phyloP scores from a whole-genome alignment of 116 monocot genomes.

The Posidonia oceanica region DNA sequence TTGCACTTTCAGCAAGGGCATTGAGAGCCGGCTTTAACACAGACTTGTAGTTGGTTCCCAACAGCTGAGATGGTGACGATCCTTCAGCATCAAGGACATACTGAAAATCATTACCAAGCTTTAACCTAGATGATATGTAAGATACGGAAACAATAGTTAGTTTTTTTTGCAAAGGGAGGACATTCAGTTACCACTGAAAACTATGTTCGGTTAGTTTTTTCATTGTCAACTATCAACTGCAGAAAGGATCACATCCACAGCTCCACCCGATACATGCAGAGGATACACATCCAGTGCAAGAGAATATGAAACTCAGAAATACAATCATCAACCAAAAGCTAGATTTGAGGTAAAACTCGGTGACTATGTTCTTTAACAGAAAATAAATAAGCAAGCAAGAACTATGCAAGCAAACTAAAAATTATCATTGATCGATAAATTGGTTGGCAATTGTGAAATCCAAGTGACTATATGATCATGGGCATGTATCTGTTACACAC shows the following conservation, averaged over 20 bases:
- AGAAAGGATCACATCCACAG: no score
- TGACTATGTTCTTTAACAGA: no score
- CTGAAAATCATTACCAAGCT: constrained; percentile 52
- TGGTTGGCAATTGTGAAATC: no score
- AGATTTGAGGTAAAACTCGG: no score
- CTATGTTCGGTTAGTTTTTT: no score
- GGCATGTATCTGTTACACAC: no score
- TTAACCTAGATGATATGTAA: constrained; percentile 34
- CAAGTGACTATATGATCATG: no score
- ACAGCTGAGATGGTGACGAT: constrained; percentile 43
- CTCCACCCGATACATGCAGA: background rate
- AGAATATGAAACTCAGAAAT: background rate
- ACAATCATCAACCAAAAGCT: background rate
- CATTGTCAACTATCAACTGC: no score
- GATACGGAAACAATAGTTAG: background rate
- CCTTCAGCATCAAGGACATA: constrained; percentile 45
- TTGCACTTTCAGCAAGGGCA: constrained; percentile 45
- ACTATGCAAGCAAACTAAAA: no score
- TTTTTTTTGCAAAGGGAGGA: background rate
- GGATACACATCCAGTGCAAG: background rate
- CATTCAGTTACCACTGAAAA: no score
- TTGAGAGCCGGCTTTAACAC: constrained; percentile 48
- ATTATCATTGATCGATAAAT: no score
- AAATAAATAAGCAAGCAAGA: no score
- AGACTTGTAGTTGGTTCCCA: constrained; percentile 59